Conservation (phyloP, 495 filamentous ascomycete species). For the Xylaria cubensis region DNA sequence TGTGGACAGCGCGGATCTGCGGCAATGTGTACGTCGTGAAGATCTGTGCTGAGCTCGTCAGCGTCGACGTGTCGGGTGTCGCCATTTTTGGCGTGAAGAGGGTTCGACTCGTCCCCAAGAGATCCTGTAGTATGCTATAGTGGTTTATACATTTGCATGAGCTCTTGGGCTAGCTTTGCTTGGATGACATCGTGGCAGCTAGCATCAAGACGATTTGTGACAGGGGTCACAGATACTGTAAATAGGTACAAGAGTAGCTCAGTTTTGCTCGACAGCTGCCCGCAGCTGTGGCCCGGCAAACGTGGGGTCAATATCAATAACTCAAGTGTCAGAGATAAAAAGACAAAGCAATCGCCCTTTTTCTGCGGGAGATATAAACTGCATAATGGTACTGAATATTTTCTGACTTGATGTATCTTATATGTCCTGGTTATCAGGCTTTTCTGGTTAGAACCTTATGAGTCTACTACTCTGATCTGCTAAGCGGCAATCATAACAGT, state of each 20-base stretch:
- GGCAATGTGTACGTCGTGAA: slow-evolving; percentile 74
- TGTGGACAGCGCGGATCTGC: slow-evolving; percentile 67
- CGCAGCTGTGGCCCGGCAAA: not conserved
- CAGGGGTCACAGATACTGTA: not conserved
- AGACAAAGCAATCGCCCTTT: not conserved
- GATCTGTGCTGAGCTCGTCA: slow-evolving; percentile 73
- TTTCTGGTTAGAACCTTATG: too few relatives aligned
- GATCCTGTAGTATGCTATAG: slow-evolving; percentile 6
- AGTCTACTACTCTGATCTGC: too few relatives aligned
- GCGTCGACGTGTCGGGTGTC: slow-evolving; percentile 50
- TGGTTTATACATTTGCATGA: not conserved
- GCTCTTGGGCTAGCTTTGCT: not conserved
- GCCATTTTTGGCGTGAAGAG: slow-evolving; percentile 35
- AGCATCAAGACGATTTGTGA: not conserved
- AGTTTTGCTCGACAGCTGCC: not conserved
- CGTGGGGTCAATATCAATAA: not conserved
- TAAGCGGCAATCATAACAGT: too few relatives aligned
- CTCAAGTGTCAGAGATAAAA: not conserved
- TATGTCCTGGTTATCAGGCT: too few relatives aligned
- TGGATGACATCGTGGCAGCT: not conserved
- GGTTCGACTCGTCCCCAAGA: slow-evolving; percentile 2
- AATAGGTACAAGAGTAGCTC: too few relatives aligned
- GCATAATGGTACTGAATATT: too few relatives aligned
- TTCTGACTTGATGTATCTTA: too few relatives aligned
- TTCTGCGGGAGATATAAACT: not conserved